These are phyloP conservation scores for Cordyceps javanica DNA, from an alignment of 2,329 filamentous ascomycete genomes.

Conservation along the genomic window DNA sequence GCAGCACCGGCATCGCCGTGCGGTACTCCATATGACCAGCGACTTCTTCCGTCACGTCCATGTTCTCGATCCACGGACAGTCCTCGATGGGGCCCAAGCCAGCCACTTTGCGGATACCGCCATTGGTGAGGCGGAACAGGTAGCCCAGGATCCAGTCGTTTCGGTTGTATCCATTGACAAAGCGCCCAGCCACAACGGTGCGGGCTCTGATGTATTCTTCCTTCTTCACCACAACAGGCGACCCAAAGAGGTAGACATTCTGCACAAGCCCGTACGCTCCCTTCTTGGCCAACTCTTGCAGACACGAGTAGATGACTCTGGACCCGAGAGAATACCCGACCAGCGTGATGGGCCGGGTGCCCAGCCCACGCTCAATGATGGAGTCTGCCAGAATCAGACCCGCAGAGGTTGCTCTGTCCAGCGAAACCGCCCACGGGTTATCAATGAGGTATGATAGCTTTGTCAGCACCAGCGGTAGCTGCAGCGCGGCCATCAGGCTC, in stretches of 20 bases:
- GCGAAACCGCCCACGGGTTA: slow-evolving; percentile 96
- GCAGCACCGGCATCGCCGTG: slow-evolving; percentile 78
- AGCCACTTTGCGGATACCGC: slow-evolving; percentile 82
- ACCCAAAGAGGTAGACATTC: slow-evolving; percentile 92
- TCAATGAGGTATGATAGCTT: slow-evolving; percentile 96
- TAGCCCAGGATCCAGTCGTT: slow-evolving; percentile 98
- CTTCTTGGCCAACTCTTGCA: slow-evolving; percentile 78
- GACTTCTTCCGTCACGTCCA: slow-evolving; percentile 80
- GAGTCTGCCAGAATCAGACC: slow-evolving; percentile 93
- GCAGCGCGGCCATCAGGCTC: slow-evolving; percentile 84
- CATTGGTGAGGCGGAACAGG: slow-evolving; percentile 87
- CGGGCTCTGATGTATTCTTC: slow-evolving; percentile 81
- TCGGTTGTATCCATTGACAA: slow-evolving; percentile 87
- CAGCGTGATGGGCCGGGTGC: slow-evolving; percentile 83
- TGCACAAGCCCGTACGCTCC: slow-evolving; percentile 84
- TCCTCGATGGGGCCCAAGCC: slow-evolving; percentile 72
- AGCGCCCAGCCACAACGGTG: slow-evolving; percentile 83
- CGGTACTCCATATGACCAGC: slow-evolving; percentile 96
- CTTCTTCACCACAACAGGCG: slow-evolving; percentile 82
- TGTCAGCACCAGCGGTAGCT: slow-evolving; percentile 84
- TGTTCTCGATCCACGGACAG: slow-evolving; percentile 79
- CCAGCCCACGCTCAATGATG: slow-evolving; percentile 83
- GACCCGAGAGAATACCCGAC: slow-evolving; percentile 92
- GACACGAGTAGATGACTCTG: slow-evolving; percentile 84
- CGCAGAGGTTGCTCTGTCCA: slow-evolving; percentile 80